These are phyloP conservation scores for Pythium aquatile DNA, from an alignment of 352 stramenopile species.

Conservation along the genomic window DNA sequence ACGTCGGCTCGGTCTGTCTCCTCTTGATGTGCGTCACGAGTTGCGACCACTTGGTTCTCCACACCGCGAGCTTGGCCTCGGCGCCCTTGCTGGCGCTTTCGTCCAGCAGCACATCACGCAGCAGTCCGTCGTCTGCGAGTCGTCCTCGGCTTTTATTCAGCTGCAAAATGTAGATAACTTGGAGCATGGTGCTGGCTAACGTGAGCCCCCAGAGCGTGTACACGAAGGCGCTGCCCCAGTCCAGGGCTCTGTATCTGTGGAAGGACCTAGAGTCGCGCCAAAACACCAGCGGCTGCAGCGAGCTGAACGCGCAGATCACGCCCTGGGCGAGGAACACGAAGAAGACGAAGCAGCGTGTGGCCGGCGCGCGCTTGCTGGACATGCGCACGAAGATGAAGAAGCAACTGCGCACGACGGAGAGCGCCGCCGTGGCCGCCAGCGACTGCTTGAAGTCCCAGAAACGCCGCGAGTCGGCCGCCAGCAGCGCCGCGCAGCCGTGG, in stretches of 20 bases:
- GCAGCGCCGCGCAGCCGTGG: slow-evolving; percentile 29
- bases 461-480: slow-evolving; percentile 36
- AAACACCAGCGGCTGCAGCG: slow-evolving; percentile 68
- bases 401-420: slow-evolving; percentile 50
- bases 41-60: slow-evolving; percentile 75
- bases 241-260: slow-evolving; percentile 36
- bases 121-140: slow-evolving; percentile 56
- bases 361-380: slow-evolving; percentile 66
- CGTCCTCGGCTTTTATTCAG: slow-evolving; percentile 72
- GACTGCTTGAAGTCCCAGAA: slow-evolving; percentile 65
- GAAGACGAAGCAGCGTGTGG: slow-evolving; percentile 79
- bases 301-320: slow-evolving; percentile 39
- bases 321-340: slow-evolving; percentile 65
- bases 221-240: slow-evolving; percentile 60
- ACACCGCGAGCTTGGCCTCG: slow-evolving; percentile 48
- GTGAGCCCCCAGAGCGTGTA: slow-evolving; percentile 45
- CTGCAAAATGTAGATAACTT: slow-evolving; percentile 75
- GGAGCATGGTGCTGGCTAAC: slow-evolving; percentile 49
- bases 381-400: slow-evolving; percentile 72
- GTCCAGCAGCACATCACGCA: slow-evolving; percentile 61
- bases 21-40: slow-evolving; percentile 67
- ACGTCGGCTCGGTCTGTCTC: slow-evolving; percentile 66
- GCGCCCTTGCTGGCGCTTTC: slow-evolving; percentile 25
- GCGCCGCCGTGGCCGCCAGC: slow-evolving; percentile 47
- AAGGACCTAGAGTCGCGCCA: slow-evolving; percentile 55